These are phyloP conservation scores for Teratosphaeria zuluensis DNA, from an alignment of 2,329 filamentous ascomycete genomes.

Conservation along the genomic window DNA sequence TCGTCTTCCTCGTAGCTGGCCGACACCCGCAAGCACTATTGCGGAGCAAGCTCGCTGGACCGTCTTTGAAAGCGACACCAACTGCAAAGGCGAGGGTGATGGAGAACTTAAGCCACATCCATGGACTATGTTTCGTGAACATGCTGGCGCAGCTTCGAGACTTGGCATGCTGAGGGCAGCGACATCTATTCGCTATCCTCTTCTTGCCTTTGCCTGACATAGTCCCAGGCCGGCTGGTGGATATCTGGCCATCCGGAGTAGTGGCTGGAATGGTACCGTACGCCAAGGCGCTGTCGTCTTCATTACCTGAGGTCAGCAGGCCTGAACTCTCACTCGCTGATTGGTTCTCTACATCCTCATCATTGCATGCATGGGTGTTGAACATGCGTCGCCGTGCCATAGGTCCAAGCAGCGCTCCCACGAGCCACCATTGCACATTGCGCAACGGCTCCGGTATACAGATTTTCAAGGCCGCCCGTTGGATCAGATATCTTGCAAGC, in stretches of 20 bases:
- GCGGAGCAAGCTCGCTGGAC: conserved; percentile 32
- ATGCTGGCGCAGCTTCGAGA: not conserved
- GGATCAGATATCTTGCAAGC: conserved; percentile 22
- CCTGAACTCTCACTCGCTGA: not conserved
- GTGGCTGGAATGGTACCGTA: conserved; percentile 13
- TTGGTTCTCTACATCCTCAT: not conserved
- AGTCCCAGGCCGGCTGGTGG: not conserved
- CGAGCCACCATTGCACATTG: conserved; percentile 27
- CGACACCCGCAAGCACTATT: not conserved
- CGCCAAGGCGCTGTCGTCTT: conserved; percentile 6
- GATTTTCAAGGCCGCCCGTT: conserved; percentile 19
- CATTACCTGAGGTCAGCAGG: not conserved
- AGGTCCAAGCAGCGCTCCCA: conserved; percentile 22
- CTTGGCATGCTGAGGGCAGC: conserved; percentile 2
- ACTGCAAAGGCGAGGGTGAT: conserved; percentile 39
- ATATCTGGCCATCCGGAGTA: not conserved
- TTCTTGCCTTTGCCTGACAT: conserved; percentile 18
- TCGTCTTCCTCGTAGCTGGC: not conserved
- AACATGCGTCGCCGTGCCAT: conserved; percentile 27
- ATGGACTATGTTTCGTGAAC: conserved; percentile 20
- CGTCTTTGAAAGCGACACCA: conserved; percentile 38
- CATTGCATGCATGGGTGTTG: not conserved
- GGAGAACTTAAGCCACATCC: conserved; percentile 40
- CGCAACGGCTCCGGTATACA: conserved; percentile 19
- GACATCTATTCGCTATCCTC: conserved; percentile 5